Conservation (phyloP, 139 green algal genomes). For the Chlamydomonas sp. region DNA sequence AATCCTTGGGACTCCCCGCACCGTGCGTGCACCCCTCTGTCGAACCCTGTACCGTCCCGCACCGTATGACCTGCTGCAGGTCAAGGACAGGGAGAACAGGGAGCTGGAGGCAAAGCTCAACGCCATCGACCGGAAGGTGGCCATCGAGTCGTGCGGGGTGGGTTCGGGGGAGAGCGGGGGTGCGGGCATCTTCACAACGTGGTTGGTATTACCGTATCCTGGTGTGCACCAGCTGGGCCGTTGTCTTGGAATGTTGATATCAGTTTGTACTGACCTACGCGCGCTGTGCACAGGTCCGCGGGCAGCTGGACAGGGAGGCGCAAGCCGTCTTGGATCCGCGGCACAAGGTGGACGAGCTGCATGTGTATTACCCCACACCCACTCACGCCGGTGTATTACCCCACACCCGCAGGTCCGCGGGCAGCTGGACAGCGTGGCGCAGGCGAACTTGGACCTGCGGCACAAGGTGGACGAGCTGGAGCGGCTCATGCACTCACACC, state of each 20-base stretch:
- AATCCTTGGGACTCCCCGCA: too few relatives aligned
- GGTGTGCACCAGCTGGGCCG: too few relatives aligned
- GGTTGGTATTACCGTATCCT: too few relatives aligned
- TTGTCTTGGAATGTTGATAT: too few relatives aligned
- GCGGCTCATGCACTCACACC: neutral
- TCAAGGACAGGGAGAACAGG: constrained; percentile 6
- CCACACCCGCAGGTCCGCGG: neutral
- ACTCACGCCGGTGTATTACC: too few relatives aligned
- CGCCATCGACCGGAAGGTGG: constrained; percentile 15
- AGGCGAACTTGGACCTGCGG: constrained; percentile 9
- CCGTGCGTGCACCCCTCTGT: too few relatives aligned
- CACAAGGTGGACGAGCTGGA: constrained; percentile 36
- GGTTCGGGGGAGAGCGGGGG: neutral
- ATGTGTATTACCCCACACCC: too few relatives aligned
- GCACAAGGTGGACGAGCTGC: constrained; percentile 29
- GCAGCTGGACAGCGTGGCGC: constrained; percentile 13
- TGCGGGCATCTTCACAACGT: neutral
- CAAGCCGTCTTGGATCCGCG: constrained; percentile 4
- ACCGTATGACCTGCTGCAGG: too few relatives aligned
- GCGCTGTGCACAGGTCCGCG: neutral
- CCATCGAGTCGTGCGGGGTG: neutral
- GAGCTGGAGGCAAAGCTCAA: constrained; percentile 12
- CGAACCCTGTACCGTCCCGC: too few relatives aligned
- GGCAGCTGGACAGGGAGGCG: constrained; percentile 13
- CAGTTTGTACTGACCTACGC: too few relatives aligned